Conservation (phyloP, 1,284 basidiomycete species). For the Cutaneotrichosporon spelunceum region DNA sequence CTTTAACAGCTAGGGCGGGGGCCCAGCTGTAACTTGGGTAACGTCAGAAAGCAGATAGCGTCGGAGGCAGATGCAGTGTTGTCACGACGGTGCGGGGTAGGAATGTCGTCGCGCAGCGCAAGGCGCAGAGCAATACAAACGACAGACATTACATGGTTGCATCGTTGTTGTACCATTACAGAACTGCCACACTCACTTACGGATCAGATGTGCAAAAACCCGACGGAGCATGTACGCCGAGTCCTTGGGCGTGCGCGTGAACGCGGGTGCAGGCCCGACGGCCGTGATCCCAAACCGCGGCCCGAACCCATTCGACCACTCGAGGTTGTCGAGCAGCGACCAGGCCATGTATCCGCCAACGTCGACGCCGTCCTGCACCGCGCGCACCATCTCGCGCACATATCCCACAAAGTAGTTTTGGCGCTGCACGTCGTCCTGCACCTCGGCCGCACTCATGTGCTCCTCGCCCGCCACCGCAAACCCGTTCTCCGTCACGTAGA, state of each 20-base stretch:
- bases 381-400: conserved; percentile 28
- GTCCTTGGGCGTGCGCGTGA: conserved; percentile 30
- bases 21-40: not conserved
- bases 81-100: too few species aligned
- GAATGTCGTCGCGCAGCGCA: too few species aligned
- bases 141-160: too few species aligned
- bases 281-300: conserved; percentile 8
- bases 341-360: conserved; percentile 36
- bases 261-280: conserved; percentile 8
- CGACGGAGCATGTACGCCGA: conserved; percentile 26
- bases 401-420: conserved; percentile 33
- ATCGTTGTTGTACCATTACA: too few species aligned
- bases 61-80: too few species aligned
- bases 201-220: conserved; percentile 23
- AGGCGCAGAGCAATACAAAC: too few species aligned
- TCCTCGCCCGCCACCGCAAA: conserved; percentile 9
- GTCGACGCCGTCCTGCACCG: conserved; percentile 29
- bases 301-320: conserved; percentile 11
- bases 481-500: conserved; percentile 30
- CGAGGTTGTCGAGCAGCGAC: conserved; percentile 33
- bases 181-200: not conserved
- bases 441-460: conserved; percentile 17
- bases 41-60: not conserved
- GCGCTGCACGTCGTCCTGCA: conserved; percentile 25
- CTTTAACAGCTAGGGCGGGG: conserved; percentile 48